A percentile compares a stretch with the other conserved stretches of the same genome.
Evolutionary conservation across 768 basidiomycete species (phyloP).

Genomic region (Thelephora aurantiotincta): DNA sequence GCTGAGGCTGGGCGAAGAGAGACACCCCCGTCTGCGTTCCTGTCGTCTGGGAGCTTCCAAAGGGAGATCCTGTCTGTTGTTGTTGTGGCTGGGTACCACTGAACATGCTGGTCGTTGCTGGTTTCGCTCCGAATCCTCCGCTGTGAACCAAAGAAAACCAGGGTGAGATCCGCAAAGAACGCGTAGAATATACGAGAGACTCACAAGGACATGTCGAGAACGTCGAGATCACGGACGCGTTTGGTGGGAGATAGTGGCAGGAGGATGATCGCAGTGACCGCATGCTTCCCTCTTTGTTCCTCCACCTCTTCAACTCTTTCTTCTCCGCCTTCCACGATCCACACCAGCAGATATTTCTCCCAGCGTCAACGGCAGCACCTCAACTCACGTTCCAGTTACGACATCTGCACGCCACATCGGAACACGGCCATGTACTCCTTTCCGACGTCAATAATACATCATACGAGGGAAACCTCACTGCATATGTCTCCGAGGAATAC

Average conservation of each 20-base stretch:
- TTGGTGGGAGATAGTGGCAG: too few relatives aligned
- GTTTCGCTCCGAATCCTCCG: constrained; percentile 6
- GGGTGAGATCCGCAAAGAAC: not conserved
- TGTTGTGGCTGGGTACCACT: constrained; percentile 15
- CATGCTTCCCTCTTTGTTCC: not conserved
- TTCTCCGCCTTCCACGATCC: not conserved
- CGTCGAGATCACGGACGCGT: too few relatives aligned
- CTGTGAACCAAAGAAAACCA: not conserved
- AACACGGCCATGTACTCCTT: constrained; percentile 43
- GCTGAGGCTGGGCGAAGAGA: constrained; percentile 12
- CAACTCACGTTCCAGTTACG: constrained; percentile 45
- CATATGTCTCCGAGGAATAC: constrained; percentile 19
- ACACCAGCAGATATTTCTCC: too few relatives aligned
- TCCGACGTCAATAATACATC: constrained; percentile 29
- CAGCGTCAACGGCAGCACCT: not conserved
- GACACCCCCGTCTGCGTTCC: constrained; percentile 6
- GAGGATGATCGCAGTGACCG: too few relatives aligned
- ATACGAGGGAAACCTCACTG: constrained; percentile 7
- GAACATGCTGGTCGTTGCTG: constrained; percentile 11
- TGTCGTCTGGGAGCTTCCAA: constrained; percentile 11
- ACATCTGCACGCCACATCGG: constrained; percentile 45
- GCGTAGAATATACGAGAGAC: not conserved
- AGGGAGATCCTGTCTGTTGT: constrained; percentile 5
- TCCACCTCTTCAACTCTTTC: not conserved
- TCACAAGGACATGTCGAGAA: not conserved